Evolutionary conservation across 306 rosid genomes (phyloP).

Genomic region (Quercus berberidifolia): DNA sequence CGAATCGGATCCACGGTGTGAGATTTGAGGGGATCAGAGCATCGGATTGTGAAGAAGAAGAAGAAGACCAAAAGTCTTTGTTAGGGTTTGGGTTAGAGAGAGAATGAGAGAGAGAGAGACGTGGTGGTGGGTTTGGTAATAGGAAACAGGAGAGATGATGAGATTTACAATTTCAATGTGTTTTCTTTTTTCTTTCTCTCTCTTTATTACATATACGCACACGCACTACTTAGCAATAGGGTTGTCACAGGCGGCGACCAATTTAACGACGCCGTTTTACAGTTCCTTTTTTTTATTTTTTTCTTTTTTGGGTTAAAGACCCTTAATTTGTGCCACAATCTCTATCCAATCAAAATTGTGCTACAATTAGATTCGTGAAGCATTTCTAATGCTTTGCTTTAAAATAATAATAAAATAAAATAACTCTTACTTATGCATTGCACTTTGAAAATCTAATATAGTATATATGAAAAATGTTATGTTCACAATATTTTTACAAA

Average conservation of each 20-base stretch:
- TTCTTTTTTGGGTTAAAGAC: neutral
- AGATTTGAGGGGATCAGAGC: constrained; percentile 4
- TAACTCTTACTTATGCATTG: no score
- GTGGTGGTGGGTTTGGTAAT: constrained; percentile 8
- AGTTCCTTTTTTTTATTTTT: neutral
- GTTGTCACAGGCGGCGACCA: constrained; percentile 1
- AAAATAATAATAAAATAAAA: no score
- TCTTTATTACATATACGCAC: neutral
- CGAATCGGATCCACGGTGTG: constrained; percentile 23
- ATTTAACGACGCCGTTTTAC: constrained; percentile 36
- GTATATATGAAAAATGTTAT: no score
- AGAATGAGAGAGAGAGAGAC: neutral
- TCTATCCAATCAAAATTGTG: no score
- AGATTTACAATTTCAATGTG: constrained; percentile 26
- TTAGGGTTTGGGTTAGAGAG: constrained; percentile 47
- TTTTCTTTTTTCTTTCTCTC: neutral
- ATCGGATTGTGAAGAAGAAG: constrained; percentile 23
- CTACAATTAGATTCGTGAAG: no score
- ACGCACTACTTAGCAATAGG: no score
- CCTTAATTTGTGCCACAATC: no score
- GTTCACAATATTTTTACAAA: no score
- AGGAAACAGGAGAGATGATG: constrained; percentile 26
- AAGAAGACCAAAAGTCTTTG: constrained; percentile 6
- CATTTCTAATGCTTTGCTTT: no score
- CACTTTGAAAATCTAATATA: no score